Evolutionary conservation across 2,329 filamentous ascomycete genomes (phyloP).

Genomic region (Fusarium illudens): DNA sequence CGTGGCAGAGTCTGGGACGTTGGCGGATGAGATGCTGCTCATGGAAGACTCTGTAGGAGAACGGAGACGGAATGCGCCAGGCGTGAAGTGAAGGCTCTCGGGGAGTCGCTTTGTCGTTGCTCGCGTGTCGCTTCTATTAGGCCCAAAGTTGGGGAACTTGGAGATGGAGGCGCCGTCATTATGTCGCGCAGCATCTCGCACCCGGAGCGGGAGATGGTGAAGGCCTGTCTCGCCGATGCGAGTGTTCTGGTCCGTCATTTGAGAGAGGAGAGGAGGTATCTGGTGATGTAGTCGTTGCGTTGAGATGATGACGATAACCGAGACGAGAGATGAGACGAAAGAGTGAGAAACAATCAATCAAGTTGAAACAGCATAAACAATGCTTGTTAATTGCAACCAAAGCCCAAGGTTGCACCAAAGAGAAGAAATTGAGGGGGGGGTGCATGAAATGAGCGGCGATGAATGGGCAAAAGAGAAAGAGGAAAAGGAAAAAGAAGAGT

Average conservation of each 20-base stretch:
- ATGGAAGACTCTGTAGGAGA: constrained; percentile 51
- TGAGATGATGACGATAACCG: neutral
- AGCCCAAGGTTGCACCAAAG: neutral
- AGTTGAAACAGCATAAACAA: constrained; percentile 19
- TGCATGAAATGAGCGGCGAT: neutral
- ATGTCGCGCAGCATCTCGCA: constrained; percentile 31
- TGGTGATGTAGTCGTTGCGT: neutral
- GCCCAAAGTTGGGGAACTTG: constrained; percentile 31
- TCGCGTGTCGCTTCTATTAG: constrained; percentile 6
- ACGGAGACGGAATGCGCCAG: constrained; percentile 43
- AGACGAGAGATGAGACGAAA: neutral
- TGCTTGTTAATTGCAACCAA: neutral
- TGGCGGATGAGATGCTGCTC: constrained; percentile 50
- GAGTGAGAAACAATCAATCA: constrained; percentile 7
- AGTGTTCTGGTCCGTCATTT: constrained; percentile 35
- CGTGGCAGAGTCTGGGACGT: constrained; percentile 51
- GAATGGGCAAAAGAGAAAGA: neutral
- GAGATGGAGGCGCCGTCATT: constrained; percentile 6
- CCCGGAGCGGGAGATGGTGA: constrained; percentile 40
- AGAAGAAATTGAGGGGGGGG: neutral
- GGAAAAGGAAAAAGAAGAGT: constrained; percentile 3
- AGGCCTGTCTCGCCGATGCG: constrained; percentile 35
- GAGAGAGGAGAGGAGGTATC: constrained; percentile 4
- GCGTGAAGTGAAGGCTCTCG: constrained; percentile 44
- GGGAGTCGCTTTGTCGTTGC: constrained; percentile 38